Evolutionary conservation across 176 grass and related monocot genomes (phyloP).

Genomic region (Eleusine coracana): DNA sequence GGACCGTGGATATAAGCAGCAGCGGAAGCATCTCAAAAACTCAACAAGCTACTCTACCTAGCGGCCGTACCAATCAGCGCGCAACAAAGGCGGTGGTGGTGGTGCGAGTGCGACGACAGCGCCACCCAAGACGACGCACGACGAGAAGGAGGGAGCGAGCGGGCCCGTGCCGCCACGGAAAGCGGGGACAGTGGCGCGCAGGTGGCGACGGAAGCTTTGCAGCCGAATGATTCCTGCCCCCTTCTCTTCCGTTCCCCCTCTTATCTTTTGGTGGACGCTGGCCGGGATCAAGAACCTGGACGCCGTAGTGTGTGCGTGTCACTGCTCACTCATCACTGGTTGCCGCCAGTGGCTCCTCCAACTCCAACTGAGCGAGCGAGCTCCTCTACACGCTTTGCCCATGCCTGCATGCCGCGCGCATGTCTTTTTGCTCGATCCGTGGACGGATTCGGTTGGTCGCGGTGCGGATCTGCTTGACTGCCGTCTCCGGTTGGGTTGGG

Average conservation of each 20-base stretch:
- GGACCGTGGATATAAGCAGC: conserved; percentile 69
- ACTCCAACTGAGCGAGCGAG: background rate
- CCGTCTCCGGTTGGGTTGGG: background rate
- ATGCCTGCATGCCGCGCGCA: background rate
- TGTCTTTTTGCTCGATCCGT: background rate
- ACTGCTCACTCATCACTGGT: background rate
- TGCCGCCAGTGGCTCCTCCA: background rate
- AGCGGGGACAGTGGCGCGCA: conserved; percentile 53
- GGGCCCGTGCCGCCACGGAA: conserved; percentile 48
- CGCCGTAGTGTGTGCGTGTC: background rate
- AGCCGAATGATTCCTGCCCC: conserved; percentile 55
- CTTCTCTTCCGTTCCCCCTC: background rate
- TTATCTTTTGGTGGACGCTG: background rate
- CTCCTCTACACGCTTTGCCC: background rate
- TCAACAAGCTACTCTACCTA: too few species aligned
- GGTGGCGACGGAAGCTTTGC: conserved; percentile 46
- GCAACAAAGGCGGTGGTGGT: conserved; percentile 9
- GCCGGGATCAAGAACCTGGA: background rate
- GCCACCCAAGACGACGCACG: background rate
- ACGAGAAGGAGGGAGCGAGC: background rate
- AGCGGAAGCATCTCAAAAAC: conserved; percentile 52
- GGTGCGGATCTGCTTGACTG: background rate
- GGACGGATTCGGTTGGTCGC: conserved; percentile 45
- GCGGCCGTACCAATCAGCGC: background rate
- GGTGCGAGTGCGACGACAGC: conserved; percentile 42